phyloP scores from a whole-genome alignment of 441 rosid species.

The Brassica hybrid region DNA sequence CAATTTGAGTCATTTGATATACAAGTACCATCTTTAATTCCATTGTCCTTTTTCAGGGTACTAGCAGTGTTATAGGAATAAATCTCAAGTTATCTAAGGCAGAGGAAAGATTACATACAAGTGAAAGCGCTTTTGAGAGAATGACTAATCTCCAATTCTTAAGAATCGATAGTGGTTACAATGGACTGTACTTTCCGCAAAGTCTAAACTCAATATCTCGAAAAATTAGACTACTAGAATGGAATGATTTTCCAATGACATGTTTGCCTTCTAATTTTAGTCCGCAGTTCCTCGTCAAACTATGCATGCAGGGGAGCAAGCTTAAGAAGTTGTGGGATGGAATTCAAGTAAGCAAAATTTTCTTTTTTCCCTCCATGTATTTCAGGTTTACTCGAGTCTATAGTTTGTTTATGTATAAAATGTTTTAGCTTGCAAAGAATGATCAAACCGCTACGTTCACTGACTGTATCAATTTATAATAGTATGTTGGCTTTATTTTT shows the following conservation, averaged over 20 bases:
- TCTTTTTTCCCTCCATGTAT: not conserved
- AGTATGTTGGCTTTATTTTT: not conserved
- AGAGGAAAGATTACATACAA: not conserved
- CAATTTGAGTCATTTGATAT: not conserved
- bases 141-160: not conserved
- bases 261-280: not conserved
- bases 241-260: not conserved
- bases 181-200: not conserved
- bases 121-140: not conserved
- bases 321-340: conserved; percentile 10
- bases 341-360: not conserved
- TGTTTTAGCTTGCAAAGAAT: not conserved
- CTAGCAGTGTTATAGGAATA: not conserved
- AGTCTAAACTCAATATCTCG: not conserved
- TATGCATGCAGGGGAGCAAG: not conserved
- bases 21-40: not conserved
- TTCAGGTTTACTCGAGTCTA: not conserved
- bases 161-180: not conserved
- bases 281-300: not conserved
- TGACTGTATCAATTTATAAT: not conserved
- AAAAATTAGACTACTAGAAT: not conserved
- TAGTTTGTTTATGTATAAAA: not conserved
- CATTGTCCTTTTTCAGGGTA: not conserved
- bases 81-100: not conserved
- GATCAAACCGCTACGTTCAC: not conserved